phyloP scores from a whole-genome alignment of 176 grass and related monocot species.

The Poa annua region DNA sequence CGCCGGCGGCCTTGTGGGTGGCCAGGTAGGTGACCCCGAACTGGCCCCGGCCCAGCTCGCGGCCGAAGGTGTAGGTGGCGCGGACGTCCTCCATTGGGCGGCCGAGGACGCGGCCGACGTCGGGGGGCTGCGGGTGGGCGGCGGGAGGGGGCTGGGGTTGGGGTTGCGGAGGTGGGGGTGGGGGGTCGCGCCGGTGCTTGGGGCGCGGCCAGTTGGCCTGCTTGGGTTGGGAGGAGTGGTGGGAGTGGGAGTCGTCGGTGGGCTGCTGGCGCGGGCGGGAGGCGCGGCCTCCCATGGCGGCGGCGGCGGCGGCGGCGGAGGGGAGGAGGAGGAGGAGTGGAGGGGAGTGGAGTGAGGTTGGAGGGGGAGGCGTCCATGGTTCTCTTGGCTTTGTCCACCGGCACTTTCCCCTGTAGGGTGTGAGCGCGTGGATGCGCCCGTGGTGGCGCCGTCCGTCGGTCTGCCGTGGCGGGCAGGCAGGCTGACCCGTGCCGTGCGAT shows the following conservation, averaged over 20 bases:
- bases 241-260: not conserved
- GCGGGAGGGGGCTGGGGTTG: not conserved
- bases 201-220: slow-evolving; percentile 31
- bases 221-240: slow-evolving; percentile 20
- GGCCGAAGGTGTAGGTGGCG: slow-evolving; percentile 72
- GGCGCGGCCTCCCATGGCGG: slow-evolving; percentile 70
- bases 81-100: slow-evolving; percentile 85
- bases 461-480: no score
- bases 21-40: slow-evolving; percentile 95
- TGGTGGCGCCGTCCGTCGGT: no score
- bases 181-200: not conserved
- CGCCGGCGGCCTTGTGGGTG: slow-evolving; percentile 60
- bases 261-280: slow-evolving; percentile 54
- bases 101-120: slow-evolving; percentile 60
- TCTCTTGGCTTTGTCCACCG: not conserved
- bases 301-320: no score
- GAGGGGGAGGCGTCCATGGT: slow-evolving; percentile 1
- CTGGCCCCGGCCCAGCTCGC: slow-evolving; percentile 79
- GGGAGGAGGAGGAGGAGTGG: not conserved
- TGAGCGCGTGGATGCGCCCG: slow-evolving; percentile 28
- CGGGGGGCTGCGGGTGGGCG: not conserved
- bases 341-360: not conserved
- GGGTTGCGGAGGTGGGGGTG: not conserved
- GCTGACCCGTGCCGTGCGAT: no score
- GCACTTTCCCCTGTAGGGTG: not conserved